Evolutionary conservation across 305 asterid species (phyloP).

Genomic region (Fraxinus dipetala): DNA sequence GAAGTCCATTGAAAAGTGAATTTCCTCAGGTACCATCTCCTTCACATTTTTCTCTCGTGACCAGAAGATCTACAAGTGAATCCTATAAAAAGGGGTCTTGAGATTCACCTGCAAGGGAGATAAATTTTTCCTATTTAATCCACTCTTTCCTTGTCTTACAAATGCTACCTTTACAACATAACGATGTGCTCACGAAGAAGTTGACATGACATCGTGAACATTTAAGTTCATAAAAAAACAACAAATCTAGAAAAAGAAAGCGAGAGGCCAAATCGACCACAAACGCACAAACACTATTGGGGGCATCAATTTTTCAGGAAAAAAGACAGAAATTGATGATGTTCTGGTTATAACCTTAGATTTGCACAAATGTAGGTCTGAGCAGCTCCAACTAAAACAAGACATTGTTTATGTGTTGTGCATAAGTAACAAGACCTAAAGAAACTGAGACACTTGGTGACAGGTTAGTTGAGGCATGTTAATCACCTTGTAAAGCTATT

Average conservation of each 20-base stretch:
- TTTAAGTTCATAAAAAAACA: neutral
- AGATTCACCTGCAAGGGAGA: no score
- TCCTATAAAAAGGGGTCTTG: no score
- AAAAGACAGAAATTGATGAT: neutral
- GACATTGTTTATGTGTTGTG: neutral
- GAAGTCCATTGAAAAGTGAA: neutral
- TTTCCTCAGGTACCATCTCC: neutral
- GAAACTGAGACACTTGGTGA: neutral
- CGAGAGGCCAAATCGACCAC: neutral
- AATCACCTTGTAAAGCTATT: neutral
- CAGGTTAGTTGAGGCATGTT: neutral
- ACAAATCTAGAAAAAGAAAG: neutral
- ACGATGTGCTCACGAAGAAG: neutral
- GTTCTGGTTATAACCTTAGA: neutral
- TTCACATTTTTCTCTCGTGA: neutral
- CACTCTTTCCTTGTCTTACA: no score
- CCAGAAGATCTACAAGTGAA: neutral
- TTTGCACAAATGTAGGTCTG: neutral
- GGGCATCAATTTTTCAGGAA: neutral
- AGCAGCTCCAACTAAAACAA: neutral
- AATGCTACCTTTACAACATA: neutral
- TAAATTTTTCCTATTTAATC: no score
- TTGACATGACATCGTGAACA: neutral
- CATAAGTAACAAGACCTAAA: neutral
- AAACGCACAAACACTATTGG: neutral